Conservation (phyloP, 768 basidiomycete genomes). For the Tricholomella constricta region DNA sequence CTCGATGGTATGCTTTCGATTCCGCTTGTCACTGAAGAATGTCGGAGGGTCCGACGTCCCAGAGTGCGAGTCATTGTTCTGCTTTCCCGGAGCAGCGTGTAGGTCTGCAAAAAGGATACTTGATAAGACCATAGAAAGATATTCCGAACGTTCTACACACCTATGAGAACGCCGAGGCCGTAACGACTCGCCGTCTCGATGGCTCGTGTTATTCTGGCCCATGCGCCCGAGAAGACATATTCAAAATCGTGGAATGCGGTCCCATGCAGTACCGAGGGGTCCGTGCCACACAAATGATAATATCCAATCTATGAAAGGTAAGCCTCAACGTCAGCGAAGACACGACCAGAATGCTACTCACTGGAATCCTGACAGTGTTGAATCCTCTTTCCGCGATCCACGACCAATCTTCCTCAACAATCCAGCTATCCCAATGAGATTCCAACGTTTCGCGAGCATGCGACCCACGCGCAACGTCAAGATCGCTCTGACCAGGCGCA, state of each 20-base stretch:
- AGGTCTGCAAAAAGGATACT: constrained; percentile 47
- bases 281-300: constrained; percentile 66
- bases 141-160: constrained; percentile 33
- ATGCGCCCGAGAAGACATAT: constrained; percentile 62
- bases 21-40: constrained; percentile 48
- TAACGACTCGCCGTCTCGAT: constrained; percentile 56
- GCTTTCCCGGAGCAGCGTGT: constrained; percentile 76
- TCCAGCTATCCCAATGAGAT: constrained; percentile 75
- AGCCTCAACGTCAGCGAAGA: background rate
- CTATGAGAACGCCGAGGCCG: constrained; percentile 75
- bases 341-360: constrained; percentile 38
- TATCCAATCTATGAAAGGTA: constrained; percentile 63
- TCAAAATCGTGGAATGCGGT: constrained; percentile 65
- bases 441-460: constrained; percentile 52
- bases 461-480: constrained; percentile 66
- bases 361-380: constrained; percentile 61
- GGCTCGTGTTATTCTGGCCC: constrained; percentile 61
- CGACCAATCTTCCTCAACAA: constrained; percentile 63
- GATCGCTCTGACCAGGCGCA: constrained; percentile 62
- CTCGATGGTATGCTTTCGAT: constrained; percentile 49
- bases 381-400: constrained; percentile 60
- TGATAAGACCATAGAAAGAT: background rate
- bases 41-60: constrained; percentile 56
- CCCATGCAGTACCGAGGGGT: constrained; percentile 55
- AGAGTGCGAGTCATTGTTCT: constrained; percentile 68